Base-by-base conservation (phyloP, 83 land plant species). In the Larix sibirica region DNA sequence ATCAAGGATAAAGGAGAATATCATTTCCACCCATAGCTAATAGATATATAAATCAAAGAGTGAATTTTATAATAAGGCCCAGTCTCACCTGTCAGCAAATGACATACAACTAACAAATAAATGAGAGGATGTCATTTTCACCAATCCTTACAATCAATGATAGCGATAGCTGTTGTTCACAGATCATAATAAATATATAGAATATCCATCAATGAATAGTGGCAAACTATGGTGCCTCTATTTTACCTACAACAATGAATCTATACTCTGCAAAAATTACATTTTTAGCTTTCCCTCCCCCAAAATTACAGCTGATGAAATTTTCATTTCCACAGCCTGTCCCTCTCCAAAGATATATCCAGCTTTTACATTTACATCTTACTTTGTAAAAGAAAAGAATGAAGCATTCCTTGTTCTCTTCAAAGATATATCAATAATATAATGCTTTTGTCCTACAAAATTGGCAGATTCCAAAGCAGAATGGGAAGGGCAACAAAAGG, bases 401-500 rank as follows among this genome's bases (percentile, higher is more conserved):
- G 50, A 71, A 21, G 23, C 56, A 21, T 71, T 42, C 24, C 40
- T 18, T 42, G 56, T 12, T 71, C 24, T n/a, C 33, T 40, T 71
- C 3, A 18, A 42, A 8, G 42, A 42, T 38, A n/a, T 36, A 67
- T 67, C 17, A 67, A 31, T 14, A 67, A 67, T 31, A 31, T 47
- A 47, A 9, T 47, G 71, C 16, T 67, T 28, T 67, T 28, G 70
- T 67, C 9, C 76, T 71, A 71, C 76, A 71, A 71, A 42, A 42
- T 44, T n/a, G 76, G 76, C 4, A 71, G 23, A 71, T 42, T 71
- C 76, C 76, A 71, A n/a, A 71, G 54, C 56, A 71, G 76, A 40
- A 71, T 6, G 26, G 76, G 76, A 71, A 71, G 75, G 58, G 40
- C 70, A 78, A 67, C 84, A 84, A 28, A 70, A 79, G 64, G 47